These are phyloP conservation scores for Globisporangium polare DNA, from an alignment of 352 stramenopile species.

Conservation along the genomic window DNA sequence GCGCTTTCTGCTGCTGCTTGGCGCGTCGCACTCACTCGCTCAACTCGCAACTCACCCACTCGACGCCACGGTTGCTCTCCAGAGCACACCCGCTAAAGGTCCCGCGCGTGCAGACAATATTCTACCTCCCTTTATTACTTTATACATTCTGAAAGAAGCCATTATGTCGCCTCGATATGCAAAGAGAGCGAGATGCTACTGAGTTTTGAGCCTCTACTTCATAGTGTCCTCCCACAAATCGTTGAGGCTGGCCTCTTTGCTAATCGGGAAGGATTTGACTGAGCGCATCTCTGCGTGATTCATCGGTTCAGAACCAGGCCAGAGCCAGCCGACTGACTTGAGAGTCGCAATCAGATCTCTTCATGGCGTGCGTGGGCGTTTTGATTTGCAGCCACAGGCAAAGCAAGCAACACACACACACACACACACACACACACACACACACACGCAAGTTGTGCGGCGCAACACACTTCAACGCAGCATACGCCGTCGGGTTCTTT, in stretches of 20 bases:
- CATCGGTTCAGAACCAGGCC: not conserved
- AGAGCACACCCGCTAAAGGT: no score
- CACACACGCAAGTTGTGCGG: no score
- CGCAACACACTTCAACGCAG: no score
- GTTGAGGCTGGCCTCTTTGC: no score
- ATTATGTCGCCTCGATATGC: no score
- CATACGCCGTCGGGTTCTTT: no score
- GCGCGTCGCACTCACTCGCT: not conserved
- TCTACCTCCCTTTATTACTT: no score
- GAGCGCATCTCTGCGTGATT: not conserved
- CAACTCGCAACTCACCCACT: not conserved
- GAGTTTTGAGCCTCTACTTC: not conserved
- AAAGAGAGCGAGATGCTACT: no score
- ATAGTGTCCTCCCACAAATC: not conserved
- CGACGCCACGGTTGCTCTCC: constrained; percentile 4
- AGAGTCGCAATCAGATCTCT: not conserved
- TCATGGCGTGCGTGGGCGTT: not conserved
- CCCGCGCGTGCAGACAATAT: no score
- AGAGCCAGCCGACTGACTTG: not conserved
- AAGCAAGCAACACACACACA: not conserved
- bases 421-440: not conserved
- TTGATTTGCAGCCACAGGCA: no score
- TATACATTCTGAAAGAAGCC: not conserved
- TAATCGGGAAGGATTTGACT: not conserved
- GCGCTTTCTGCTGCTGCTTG: not conserved